Conservation (phyloP, 306 rosid species). For the Quercus glauca region DNA sequence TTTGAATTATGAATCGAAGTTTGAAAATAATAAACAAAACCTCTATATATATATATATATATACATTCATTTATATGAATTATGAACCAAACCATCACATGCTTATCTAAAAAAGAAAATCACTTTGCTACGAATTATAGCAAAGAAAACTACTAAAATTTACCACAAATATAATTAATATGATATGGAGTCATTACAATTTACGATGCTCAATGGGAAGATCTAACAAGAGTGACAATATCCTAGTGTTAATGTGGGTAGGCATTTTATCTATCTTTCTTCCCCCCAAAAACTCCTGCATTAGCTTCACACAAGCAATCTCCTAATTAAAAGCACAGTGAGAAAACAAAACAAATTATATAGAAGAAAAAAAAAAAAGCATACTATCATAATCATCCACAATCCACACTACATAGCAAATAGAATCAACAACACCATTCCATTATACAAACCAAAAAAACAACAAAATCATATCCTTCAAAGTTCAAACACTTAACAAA, state of each 20-base stretch:
- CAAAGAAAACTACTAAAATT: background rate
- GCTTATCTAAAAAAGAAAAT: background rate
- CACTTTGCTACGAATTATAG: background rate
- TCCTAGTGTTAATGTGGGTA: too few relatives aligned
- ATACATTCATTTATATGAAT: background rate
- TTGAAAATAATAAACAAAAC: too few relatives aligned
- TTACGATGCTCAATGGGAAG: background rate
- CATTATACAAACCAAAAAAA: background rate
- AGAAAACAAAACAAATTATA: background rate
- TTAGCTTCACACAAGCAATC: background rate
- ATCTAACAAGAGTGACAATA: background rate
- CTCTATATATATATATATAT: too few relatives aligned
- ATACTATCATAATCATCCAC: background rate
- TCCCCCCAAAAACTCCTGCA: background rate
- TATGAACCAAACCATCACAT: background rate
- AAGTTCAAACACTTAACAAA: background rate
- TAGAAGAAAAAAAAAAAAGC: background rate
- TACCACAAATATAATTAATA: background rate
- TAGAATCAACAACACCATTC: background rate
- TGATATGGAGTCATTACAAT: background rate
- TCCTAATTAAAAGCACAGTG: background rate
- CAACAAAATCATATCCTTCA: background rate
- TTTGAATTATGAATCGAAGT: too few relatives aligned
- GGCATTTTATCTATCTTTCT: background rate
- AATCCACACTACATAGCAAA: background rate